phyloP scores from a whole-genome alignment of 176 grass and related monocot species.

The Oryza rufipogon region DNA sequence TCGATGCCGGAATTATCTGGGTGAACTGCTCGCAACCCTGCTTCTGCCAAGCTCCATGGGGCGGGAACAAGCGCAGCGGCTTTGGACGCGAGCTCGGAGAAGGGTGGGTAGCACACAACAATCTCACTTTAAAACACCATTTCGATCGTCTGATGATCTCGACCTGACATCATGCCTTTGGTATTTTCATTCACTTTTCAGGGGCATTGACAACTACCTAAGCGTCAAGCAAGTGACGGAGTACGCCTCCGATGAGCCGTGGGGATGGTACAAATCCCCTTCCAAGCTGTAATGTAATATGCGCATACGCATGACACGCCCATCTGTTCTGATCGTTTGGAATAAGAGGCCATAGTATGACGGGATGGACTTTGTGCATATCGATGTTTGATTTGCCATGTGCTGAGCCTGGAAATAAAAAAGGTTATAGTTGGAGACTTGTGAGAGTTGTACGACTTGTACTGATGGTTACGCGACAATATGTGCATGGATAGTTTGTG shows the following conservation, averaged over 20 bases:
- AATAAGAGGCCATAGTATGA: background rate
- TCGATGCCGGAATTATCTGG: slow-evolving; percentile 76
- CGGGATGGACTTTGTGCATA: slow-evolving; percentile 5
- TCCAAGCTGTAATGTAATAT: slow-evolving; percentile 66
- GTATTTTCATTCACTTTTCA: slow-evolving; percentile 36
- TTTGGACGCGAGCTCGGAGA: slow-evolving; percentile 96
- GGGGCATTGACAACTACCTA: slow-evolving; percentile 93
- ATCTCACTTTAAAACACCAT: background rate
- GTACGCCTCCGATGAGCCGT: slow-evolving; percentile 87
- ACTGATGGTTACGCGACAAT: too few relatives aligned
- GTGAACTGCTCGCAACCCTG: slow-evolving; percentile 98
- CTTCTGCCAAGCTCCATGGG: slow-evolving; percentile 97
- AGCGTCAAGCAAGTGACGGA: slow-evolving; percentile 88
- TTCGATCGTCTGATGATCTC: background rate
- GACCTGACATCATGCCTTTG: background rate
- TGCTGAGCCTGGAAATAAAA: slow-evolving; percentile 5
- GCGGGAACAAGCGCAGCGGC: slow-evolving; percentile 94
- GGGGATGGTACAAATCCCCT: slow-evolving; percentile 91
- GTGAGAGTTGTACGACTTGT: background rate
- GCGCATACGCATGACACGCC: background rate
- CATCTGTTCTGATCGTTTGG: background rate
- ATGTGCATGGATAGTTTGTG: too few relatives aligned
- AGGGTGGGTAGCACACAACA: slow-evolving; percentile 49
- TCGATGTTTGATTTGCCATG: background rate
- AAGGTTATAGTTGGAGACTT: slow-evolving; percentile 13